These are phyloP conservation scores for Rhizopus stolonifer DNA, from an alignment of 371 early-diverging fungal species.

Conservation along the genomic window DNA sequence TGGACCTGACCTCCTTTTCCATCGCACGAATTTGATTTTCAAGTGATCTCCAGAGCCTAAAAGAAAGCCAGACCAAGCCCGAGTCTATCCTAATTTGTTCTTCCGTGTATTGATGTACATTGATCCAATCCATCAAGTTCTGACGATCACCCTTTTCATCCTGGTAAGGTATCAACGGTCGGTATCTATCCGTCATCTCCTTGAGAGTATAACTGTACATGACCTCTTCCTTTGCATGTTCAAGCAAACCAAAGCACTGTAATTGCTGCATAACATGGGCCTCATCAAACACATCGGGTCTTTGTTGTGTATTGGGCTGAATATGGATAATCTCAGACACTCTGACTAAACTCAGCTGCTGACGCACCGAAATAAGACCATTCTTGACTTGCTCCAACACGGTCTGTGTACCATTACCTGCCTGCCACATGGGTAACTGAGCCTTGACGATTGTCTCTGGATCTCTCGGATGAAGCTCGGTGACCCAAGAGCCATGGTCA, in stretches of 20 bases:
- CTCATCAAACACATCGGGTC: slow-evolving; percentile 27
- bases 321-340: slow-evolving; percentile 70
- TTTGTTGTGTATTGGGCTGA: slow-evolving; percentile 35
- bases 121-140: slow-evolving; percentile 35
- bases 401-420: slow-evolving; percentile 45
- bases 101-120: slow-evolving; percentile 42
- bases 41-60: slow-evolving; percentile 70
- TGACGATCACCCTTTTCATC: slow-evolving; percentile 61
- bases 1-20: slow-evolving; percentile 52
- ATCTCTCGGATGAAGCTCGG: slow-evolving; percentile 78
- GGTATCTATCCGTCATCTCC: slow-evolving; percentile 40
- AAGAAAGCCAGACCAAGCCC: slow-evolving; percentile 58
- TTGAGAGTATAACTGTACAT: slow-evolving; percentile 41
- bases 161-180: slow-evolving; percentile 66
- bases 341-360: slow-evolving; percentile 47
- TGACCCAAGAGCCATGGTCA: slow-evolving; percentile 70
- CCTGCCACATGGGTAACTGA: slow-evolving; percentile 60
- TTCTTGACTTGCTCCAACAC: slow-evolving; percentile 29
- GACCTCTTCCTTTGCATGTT: slow-evolving; percentile 28
- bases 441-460: slow-evolving; percentile 41
- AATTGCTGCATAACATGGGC: slow-evolving; percentile 49
- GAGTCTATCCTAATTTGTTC: slow-evolving; percentile 36
- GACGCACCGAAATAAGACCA: slow-evolving; percentile 34
- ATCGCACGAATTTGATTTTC: slow-evolving; percentile 50
- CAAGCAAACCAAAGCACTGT: slow-evolving; percentile 32